Evolutionary conservation across 257 asterid genomes (phyloP).

Genomic region (Solanum lignicaule): DNA sequence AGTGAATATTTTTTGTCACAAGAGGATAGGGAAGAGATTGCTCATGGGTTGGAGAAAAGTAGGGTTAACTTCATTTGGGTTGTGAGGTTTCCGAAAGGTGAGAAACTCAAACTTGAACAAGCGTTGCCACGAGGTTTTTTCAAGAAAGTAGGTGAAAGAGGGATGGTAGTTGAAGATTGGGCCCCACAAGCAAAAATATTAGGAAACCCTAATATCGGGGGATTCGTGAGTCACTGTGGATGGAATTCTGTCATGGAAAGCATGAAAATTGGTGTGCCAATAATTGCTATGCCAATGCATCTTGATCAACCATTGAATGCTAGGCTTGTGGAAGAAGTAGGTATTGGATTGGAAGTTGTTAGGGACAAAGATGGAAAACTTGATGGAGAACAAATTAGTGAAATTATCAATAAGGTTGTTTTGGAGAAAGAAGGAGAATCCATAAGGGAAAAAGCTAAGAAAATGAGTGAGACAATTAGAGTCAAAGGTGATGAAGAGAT

Average conservation of each 20-base stretch:
- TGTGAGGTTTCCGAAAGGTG: constrained; percentile 17
- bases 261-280: constrained; percentile 13
- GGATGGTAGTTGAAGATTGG: constrained; percentile 14
- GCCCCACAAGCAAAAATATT: constrained; percentile 18
- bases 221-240: constrained; percentile 18
- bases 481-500: constrained; percentile 18
- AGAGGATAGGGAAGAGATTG: constrained; percentile 10
- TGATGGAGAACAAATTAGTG: constrained; percentile 3
- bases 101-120: constrained; percentile 1
- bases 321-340: constrained; percentile 9
- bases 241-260: constrained; percentile 19
- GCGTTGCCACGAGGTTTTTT: constrained; percentile 13
- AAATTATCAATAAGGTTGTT: constrained; percentile 8
- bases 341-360: constrained; percentile 15
- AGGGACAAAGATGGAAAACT: constrained; percentile 12
- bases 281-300: constrained; percentile 18
- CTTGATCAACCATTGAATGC: constrained; percentile 21
- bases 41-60: constrained; percentile 17
- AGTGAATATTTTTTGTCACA: constrained; percentile 12
- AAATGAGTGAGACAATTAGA: constrained; percentile 2
- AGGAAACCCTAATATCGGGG: constrained; percentile 8
- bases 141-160: constrained; percentile 8
- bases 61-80: constrained; percentile 17
- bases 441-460: constrained; percentile 8
- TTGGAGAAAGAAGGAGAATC: constrained; percentile 13